Evolutionary conservation across 164 flowering plant genomes (phyloP), one percentile per base, ranked within the genome.

Genomic region (Paratinospora sagittata): DNA sequence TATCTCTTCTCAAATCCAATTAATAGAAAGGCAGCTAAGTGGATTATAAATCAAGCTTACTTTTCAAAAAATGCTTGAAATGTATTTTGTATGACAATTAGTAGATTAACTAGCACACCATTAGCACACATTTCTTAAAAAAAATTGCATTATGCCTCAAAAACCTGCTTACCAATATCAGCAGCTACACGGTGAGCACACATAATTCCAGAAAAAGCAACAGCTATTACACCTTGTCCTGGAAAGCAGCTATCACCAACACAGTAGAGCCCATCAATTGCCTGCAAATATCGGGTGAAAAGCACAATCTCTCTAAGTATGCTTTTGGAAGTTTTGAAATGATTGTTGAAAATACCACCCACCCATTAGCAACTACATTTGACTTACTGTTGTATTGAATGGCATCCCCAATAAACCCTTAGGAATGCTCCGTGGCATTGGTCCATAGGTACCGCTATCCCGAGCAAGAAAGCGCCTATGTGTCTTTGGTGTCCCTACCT

Each of bases 241-340:
- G 99, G 99, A 79, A 92, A 95, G 82, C 99, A 95, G 81, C 97
- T 92, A 84, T 95, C 99, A 10, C 99, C 97, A 66, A 95, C 97
- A 82, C 99, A 92, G 80, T 95, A 95, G 17, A 95, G 89, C 76
- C 95, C 90, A 70, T 92, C 82, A 74, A 95, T 76, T 21, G 85
- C 87, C 99, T 92, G 91, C 80, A 78, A 66, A 61, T 79, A 55
- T 72, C 66, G 27, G 17, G 65, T 43, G 45, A 58, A 16, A 68
- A 26, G 70, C 27, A n/a, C 21, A n/a, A 52, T 52, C 4, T 19
- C 34, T n/a, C 21, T 17, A 6, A 3, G 21, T 49, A 75, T 12
- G 27, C 30, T 73, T 34, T n/a, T 34, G 16, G 47, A 39, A 49
- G 8, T 6, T 16, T 52, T 8, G 19, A 52, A 52, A n/a, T 52